Evolutionary conservation across 129 eudicot genomes (phyloP).

Genomic region (Artemisia tridentata): DNA sequence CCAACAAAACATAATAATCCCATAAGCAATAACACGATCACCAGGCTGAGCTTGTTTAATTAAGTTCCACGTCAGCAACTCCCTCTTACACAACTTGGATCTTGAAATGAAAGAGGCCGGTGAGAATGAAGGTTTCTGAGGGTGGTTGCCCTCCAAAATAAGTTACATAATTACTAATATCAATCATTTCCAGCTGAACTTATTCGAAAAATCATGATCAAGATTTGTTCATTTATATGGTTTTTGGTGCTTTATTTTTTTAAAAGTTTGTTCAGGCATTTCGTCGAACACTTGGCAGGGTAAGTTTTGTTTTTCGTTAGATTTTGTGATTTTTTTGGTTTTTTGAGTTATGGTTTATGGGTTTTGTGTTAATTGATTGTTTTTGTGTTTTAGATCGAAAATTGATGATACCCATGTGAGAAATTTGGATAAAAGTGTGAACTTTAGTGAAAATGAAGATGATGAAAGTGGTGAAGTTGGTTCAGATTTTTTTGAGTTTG

Average conservation of each 20-base stretch:
- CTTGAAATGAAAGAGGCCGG: too few species aligned
- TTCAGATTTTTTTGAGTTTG: conserved; percentile 18
- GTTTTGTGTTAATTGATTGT: not conserved
- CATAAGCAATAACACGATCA: conserved; percentile 73
- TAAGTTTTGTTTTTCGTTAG: conserved; percentile 4
- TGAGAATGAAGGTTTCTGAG: too few species aligned
- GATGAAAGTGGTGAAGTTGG: not conserved
- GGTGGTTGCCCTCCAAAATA: too few species aligned
- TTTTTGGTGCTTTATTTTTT: conserved; percentile 32
- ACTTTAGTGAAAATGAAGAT: conserved; percentile 29
- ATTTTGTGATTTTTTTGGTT: conserved; percentile 1
- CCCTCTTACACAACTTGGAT: too few species aligned
- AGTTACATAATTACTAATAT: too few species aligned
- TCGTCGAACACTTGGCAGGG: conserved; percentile 37
- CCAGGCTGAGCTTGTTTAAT: conserved; percentile 69
- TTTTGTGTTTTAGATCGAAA: too few species aligned
- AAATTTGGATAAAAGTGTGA: conserved; percentile 21
- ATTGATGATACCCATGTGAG: too few species aligned
- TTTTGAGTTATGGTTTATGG: not conserved
- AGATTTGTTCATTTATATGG: conserved; percentile 39
- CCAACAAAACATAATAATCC: too few species aligned
- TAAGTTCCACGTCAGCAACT: conserved; percentile 78
- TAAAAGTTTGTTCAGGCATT: conserved; percentile 27
- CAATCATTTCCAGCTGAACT: conserved; percentile 28
- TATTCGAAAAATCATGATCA: conserved; percentile 27